Evolutionary conservation across 2,329 filamentous ascomycete genomes (phyloP), one percentile per base, ranked within the genome.

Genomic region (Tolypocladium cylindrosporum): DNA sequence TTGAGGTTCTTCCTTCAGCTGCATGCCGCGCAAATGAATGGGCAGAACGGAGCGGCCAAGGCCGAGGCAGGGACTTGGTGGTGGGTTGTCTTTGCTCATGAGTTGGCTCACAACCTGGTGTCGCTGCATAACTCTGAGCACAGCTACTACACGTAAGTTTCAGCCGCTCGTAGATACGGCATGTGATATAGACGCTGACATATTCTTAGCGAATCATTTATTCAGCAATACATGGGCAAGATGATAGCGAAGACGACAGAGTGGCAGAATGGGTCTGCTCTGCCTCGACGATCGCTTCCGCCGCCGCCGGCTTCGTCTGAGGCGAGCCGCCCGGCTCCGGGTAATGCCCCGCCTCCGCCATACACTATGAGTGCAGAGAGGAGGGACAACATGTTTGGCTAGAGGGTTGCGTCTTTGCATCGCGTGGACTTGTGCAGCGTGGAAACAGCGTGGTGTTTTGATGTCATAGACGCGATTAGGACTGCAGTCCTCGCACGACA

Each of bases 71-170:
- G 85, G 58, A 83, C 88, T 1, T 96, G 92, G 78, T 97, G 93
- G 93, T 97, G 89, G 84, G 89, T 96, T 62, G 91, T 94, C n/a
- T 72, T 97, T 61, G 95, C 91, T 61, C 94, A 99, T 70, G 95
- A 99, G 75, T 75, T 99, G 71, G 92, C 94, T 59, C 94, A 99
- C 74, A 99, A 99, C 70, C 75, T 99, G 57, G 90, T 96, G 10
- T 74, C 76, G 42, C 81, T 85, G 61, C 93, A 97, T 71, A 88
- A 87, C 67, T 79, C 88, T 19, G 82, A 88, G 57, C 91, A 96
- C 72, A 89, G 86, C 66, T 96, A 87, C 69, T 96, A 94, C 68
- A 93, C 87, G 75, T 86, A 74, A 72, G 81, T 75, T 54, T 19
- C 31, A 42, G 5, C 13, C 1, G 31, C 54, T 36, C 11, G 4